Conservation (phyloP, 2,329 filamentous ascomycete species). For the Leptographium radiaticola region DNA sequence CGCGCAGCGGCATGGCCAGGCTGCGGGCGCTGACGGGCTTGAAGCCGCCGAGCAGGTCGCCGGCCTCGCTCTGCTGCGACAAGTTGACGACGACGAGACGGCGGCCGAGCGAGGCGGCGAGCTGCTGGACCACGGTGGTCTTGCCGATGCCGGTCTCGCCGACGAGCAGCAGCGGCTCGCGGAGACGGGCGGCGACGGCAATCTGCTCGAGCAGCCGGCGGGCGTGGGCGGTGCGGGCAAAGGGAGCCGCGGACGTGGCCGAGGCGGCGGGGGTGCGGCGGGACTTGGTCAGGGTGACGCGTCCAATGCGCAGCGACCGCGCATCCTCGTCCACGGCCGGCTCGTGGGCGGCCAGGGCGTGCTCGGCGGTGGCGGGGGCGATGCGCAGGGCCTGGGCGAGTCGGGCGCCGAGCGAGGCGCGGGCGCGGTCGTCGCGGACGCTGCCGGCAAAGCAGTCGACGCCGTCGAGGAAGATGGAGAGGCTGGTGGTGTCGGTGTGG, state of each 20-base stretch:
- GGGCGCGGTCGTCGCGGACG: slow-evolving; percentile 51
- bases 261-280: background rate
- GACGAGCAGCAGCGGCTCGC: slow-evolving; percentile 88
- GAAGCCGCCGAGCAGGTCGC: slow-evolving; percentile 91
- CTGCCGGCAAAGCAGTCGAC: slow-evolving; percentile 85
- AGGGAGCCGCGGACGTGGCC: slow-evolving; percentile 38
- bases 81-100: slow-evolving; percentile 88
- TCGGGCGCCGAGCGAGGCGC: slow-evolving; percentile 45
- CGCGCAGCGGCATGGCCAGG: slow-evolving; percentile 77
- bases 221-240: slow-evolving; percentile 81
- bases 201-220: slow-evolving; percentile 80
- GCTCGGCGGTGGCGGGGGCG: slow-evolving; percentile 65
- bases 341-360: slow-evolving; percentile 61
- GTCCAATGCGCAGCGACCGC: slow-evolving; percentile 48
- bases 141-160: slow-evolving; percentile 98
- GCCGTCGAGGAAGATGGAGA: slow-evolving; percentile 87
- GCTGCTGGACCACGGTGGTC: slow-evolving; percentile 87
- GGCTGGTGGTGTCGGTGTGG: slow-evolving; percentile 40
- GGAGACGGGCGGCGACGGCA: slow-evolving; percentile 64
- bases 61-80: slow-evolving; percentile 93
- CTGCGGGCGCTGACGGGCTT: slow-evolving; percentile 89
- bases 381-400: slow-evolving; percentile 84
- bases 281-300: slow-evolving; percentile 48
- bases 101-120: slow-evolving; percentile 72
- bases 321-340: slow-evolving; percentile 54